Evolutionary conservation across 441 rosid genomes (phyloP), one percentile per base, ranked within the genome.

Genomic region (Francoa sonchifolia): DNA sequence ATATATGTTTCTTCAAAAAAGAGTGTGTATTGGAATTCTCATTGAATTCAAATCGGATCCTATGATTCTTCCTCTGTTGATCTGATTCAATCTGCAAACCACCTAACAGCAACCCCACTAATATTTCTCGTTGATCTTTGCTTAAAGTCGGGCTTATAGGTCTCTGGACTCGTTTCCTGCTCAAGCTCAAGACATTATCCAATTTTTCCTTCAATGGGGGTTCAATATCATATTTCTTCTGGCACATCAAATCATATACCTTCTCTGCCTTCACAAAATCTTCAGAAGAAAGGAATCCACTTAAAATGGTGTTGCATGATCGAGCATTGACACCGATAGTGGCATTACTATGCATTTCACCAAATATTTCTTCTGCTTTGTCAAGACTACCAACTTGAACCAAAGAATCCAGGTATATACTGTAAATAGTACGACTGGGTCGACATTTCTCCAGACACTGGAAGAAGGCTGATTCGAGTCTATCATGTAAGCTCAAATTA

Each of bases 101-200:
- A 44, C 95, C 97, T 69, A 89, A 57, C 27, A 89, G 61, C 67
- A 89, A 73, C 38, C 97, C 97, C 15, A 89, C 74, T 37, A 89
- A 54, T 40, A 72, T 67, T 61, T 89, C 94, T 30, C 94, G 66
- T 19, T 89, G 92, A 13, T 77, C 92, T 69, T 67, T 68, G 63
- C 82, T 85, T 50, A 89, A 65, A 58, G 76, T 82, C 48, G 68
- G 62, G 41, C 75, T 75, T 41, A 64, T 21, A 8, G 71, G 85
- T 50, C 44, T 76, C 73, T 71, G 79, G 25, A 68, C 73, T 10
- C 33, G 59, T 66, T 76, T 77, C 50, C 58, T 70, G 49, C 61
- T 68, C 57, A 62, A 55, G 59, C 77, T 79, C 56, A 70, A 56
- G 36, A 77, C 59, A 54, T 52, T 37, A 21, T 74, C 84, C 48